Base-by-base conservation (phyloP, 345 rosid genomes). In the Mallotus nudiflorus region DNA sequence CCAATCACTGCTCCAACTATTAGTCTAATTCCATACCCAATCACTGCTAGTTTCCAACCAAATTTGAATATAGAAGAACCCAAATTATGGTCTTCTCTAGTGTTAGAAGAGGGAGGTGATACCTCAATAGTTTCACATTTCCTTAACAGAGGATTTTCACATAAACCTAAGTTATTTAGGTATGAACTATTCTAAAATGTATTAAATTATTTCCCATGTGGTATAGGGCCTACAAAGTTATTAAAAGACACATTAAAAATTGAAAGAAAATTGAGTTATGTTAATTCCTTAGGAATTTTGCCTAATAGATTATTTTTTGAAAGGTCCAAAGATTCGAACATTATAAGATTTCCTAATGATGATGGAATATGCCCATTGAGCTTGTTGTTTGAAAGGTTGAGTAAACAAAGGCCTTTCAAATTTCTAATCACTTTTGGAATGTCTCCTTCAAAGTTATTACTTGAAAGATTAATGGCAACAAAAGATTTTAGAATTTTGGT, bases 401-500 rank as follows among this genome's bases (percentile, higher is more conserved):
- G 68, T 0, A 15, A 10, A 29, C 25, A 11, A 18, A 67, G 24
- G 10, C 37, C 61, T 0, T 25, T 7, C 16, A 66, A 11, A 6
- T 9, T 20, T 6, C 46, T 39, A 8, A 63, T 45, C 11, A 45
- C 15, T 42, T 27, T 9, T 2, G 67, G 37, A 13, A 65, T 50
- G 13, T 49, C 12, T 13, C 58, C 69, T n/a, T n/a, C n/a, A n/a
- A n/a, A n/a, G n/a, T n/a, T n/a, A n/a, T n/a, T n/a, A n/a, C n/a
- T n/a, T n/a, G 48, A 52, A 18, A 66, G 29, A 37, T 66, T 49
- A 51, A 66, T 35, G 35, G 48, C 69, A n/a, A 51, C 28, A 2
- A 65, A 65, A 20, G 20, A 3, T 49, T 50, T 29, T 0, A 49
- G 25, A 13, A 65, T 20, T 15, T 22, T 20, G 18, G 27, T 29